Evolutionary conservation across 2,329 filamentous ascomycete genomes (phyloP), one percentile per base, ranked within the genome.

Genomic region (Diaporthe citriasiana): DNA sequence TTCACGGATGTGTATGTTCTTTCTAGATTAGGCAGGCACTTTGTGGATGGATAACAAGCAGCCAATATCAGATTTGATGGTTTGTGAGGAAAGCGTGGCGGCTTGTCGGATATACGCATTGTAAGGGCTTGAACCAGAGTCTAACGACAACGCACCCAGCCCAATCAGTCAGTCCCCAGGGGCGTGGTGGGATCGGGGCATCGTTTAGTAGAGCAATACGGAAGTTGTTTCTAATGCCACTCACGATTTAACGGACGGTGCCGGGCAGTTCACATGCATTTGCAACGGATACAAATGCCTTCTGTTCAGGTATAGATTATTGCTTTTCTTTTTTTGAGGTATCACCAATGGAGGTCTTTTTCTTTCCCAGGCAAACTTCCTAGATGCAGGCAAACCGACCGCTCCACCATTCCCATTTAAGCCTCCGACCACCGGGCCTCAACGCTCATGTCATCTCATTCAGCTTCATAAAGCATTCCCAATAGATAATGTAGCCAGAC

Each of bases 321-420:
- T 59, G 65, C n/a, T 33, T 70, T 59, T 33, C 60, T 53, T 69
- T 74, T 33, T 57, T 50, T 42, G 70, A 63, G 68, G 63, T 71
- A 71, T 57, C 59, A 47, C 50, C 50, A 55, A 47, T 25, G 25
- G 59, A 33, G 50, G 30, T 45, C 5, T 74, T 45, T 72, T 65
- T 57, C 45, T n/a, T n/a, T n/a, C 33, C 73, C 65, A 50, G 56
- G 6, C 53, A 40, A 57, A 15, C 65, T 59, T 73, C 65, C 73
- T 59, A 57, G 50, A 70, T 51, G 51, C 42, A 73, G 65, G 56
- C 55, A 55, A 42, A 42, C 69, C 45, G 30, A 35, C 35, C 22
- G 55, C 38, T n/a, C n/a, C 33, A 30, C n/a, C 35, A 47, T 38
- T 53, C 45, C 40, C 19, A 12, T 53, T 38, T 25, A 70, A 71